Evolutionary conservation across 192 early-diverging fungal species (phyloP).

Genomic region (Podila horticola): DNA sequence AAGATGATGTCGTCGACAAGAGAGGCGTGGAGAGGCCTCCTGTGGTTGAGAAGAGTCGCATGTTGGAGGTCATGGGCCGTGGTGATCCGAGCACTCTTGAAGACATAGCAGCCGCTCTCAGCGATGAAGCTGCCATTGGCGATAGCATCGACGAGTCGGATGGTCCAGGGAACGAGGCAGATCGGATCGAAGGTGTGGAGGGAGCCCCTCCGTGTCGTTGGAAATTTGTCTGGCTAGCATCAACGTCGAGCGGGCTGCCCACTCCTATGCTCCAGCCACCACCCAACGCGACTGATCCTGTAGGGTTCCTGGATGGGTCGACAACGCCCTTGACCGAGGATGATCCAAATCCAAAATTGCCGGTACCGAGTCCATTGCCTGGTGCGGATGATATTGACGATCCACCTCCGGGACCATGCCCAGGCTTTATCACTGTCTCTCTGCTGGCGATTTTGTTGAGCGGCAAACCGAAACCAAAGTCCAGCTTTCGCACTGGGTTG

Average conservation of each 20-base stretch:
- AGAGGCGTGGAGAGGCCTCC: background rate
- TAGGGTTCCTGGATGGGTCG: slow-evolving; percentile 31
- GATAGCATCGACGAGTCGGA: background rate
- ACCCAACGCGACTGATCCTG: background rate
- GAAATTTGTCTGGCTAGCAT: background rate
- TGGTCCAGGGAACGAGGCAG: background rate
- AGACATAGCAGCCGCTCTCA: background rate
- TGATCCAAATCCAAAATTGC: background rate
- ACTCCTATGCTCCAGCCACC: background rate
- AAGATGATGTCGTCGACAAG: background rate
- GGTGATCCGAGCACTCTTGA: background rate
- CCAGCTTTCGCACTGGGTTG: slow-evolving; percentile 4
- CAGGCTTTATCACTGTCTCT: slow-evolving; percentile 2
- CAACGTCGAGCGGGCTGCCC: background rate
- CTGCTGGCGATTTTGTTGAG: slow-evolving; percentile 7
- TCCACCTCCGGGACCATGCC: background rate
- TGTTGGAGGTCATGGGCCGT: background rate
- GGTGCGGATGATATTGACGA: background rate
- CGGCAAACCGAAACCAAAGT: slow-evolving; percentile 25
- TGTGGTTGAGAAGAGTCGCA: background rate
- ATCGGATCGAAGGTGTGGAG: background rate
- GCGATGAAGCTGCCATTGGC: background rate
- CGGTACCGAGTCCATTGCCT: background rate
- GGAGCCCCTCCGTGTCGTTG: background rate
- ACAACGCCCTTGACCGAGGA: slow-evolving; percentile 35